Conservation (phyloP, 768 basidiomycete genomes). For the Phlebiopsis flavidoalba region DNA sequence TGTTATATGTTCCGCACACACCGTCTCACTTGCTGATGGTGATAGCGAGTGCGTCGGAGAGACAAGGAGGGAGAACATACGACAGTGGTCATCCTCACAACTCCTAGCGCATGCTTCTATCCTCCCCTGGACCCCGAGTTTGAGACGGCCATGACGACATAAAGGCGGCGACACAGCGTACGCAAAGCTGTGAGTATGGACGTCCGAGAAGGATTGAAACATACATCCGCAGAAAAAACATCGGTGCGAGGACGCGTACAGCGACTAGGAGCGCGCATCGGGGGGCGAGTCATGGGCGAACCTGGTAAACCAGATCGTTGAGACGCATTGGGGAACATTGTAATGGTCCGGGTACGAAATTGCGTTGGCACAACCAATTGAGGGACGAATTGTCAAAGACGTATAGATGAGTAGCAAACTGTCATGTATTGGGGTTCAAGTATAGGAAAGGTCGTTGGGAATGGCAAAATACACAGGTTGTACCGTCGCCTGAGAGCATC, state of each 20-base stretch:
- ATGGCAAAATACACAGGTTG: neutral
- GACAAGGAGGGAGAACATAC: neutral
- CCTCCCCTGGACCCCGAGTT: neutral
- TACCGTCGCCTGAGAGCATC: neutral
- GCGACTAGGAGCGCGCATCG: neutral
- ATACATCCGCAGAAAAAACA: neutral
- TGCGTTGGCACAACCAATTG: neutral
- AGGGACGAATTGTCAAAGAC: neutral
- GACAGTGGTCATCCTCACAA: neutral
- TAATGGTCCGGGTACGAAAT: neutral
- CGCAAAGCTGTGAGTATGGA: neutral
- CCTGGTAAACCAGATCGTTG: neutral
- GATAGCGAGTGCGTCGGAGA: neutral
- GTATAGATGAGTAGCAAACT: neutral
- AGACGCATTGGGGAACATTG: neutral
- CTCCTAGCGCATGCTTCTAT: neutral
- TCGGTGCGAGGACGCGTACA: neutral
- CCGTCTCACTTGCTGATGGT: neutral
- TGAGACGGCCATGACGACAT: neutral
- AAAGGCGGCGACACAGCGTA: neutral
- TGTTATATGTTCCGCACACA: neutral
- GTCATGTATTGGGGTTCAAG: neutral
- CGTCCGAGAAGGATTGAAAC: neutral
- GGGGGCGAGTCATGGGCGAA: neutral
- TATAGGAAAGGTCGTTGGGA: neutral